phyloP scores from a whole-genome alignment of 371 early-diverging fungal species.

The Actinomucor elegans region DNA sequence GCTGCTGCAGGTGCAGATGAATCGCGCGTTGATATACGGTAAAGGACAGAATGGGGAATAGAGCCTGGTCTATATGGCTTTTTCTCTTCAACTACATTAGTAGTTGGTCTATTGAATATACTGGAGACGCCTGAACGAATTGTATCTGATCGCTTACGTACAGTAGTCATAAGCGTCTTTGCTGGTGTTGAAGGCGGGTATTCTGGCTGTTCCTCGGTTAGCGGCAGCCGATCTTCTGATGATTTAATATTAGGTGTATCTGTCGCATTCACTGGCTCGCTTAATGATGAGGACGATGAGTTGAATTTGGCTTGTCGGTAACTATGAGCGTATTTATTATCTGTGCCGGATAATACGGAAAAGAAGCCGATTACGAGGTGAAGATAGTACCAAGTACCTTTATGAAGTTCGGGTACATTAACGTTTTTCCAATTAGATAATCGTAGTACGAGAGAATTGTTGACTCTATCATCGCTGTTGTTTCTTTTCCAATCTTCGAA shows the following conservation, averaged over 20 bases:
- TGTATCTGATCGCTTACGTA: slow-evolving; percentile 43
- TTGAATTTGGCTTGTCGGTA: slow-evolving; percentile 17
- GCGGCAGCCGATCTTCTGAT: slow-evolving; percentile 11
- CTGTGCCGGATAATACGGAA: slow-evolving; percentile 27
- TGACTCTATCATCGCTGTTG: slow-evolving; percentile 69
- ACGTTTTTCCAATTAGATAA: slow-evolving; percentile 60
- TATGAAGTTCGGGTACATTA: slow-evolving; percentile 36
- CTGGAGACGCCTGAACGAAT: slow-evolving; percentile 41
- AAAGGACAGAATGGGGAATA: slow-evolving; percentile 50
- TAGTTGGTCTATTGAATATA: slow-evolving; percentile 20
- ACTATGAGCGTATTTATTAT: slow-evolving; percentile 25
- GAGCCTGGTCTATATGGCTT: slow-evolving; percentile 46
- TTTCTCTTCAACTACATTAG: slow-evolving; percentile 1
- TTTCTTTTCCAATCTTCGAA: slow-evolving; percentile 83
- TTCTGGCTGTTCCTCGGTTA: slow-evolving; percentile 2
- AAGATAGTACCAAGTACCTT: slow-evolving; percentile 44
- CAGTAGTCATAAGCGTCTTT: slow-evolving; percentile 29
- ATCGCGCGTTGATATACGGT: slow-evolving; percentile 28
- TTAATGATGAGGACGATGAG: not conserved
- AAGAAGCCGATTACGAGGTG: slow-evolving; percentile 31
- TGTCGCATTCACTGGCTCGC: not conserved
- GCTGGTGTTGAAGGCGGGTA: not conserved
- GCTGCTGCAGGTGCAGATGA: slow-evolving; percentile 14
- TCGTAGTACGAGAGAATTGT: slow-evolving; percentile 59
- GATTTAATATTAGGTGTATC: slow-evolving; percentile 6